A percentile compares a stretch with the other conserved stretches of the same genome.
phyloP scores from a whole-genome alignment of 2,329 filamentous ascomycete species.

The Pseudocercospora musae region DNA sequence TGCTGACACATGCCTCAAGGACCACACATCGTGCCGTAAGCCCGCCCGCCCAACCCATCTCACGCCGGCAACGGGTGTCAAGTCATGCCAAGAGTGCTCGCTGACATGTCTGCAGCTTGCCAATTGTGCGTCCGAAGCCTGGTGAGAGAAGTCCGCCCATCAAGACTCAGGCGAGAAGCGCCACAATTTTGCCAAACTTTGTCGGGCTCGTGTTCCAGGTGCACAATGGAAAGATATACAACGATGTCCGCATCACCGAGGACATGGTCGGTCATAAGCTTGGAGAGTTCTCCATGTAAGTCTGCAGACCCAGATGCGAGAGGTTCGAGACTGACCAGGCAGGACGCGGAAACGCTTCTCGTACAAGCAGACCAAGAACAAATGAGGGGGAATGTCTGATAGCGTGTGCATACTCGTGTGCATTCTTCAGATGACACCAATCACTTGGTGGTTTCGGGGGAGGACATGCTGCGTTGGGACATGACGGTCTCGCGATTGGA shows the following conservation, averaged over 20 bases:
- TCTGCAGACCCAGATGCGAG: conserved; percentile 26
- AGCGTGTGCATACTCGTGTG: neutral
- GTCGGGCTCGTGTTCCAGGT: conserved; percentile 86
- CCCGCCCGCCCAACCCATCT: conserved; percentile 33
- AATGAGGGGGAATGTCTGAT: conserved; percentile 36
- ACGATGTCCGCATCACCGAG: conserved; percentile 79
- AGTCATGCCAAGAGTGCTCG: neutral
- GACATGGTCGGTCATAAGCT: conserved; percentile 97
- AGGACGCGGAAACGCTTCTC: conserved; percentile 67
- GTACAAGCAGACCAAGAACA: conserved; percentile 71
- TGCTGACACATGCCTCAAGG: conserved; percentile 45
- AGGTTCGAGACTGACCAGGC: conserved; percentile 1
- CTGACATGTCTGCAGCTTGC: conserved; percentile 47
- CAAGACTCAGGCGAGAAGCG: conserved; percentile 79
- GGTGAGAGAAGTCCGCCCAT: conserved; percentile 69
- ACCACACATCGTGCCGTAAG: conserved; percentile 69
- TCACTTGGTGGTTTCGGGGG: no score
- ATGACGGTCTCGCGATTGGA: neutral
- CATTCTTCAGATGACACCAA: neutral
- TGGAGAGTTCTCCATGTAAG: conserved; percentile 86
- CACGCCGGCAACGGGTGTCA: neutral
- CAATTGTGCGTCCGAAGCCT: conserved; percentile 58
- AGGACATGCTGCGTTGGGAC: neutral
- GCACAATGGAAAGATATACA: conserved; percentile 85
- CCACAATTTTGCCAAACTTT: conserved; percentile 88